Evolutionary conservation across 805 yeast genomes (phyloP).

Genomic region (Ogataea paradorogensis): DNA sequence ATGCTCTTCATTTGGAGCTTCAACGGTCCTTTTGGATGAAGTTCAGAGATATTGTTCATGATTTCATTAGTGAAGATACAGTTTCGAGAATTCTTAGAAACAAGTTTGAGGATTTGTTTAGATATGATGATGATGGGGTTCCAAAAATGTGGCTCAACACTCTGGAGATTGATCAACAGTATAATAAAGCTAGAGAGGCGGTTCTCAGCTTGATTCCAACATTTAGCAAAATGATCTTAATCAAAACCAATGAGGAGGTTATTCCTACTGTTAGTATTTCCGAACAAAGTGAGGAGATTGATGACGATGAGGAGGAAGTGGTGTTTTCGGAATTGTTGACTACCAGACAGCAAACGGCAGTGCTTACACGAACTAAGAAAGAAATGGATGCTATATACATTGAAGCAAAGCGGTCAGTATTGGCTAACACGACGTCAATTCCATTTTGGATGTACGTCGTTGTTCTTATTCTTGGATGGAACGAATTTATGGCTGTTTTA

Average conservation of each 20-base stretch:
- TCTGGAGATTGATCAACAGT: slow-evolving; percentile 67
- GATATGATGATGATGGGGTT: slow-evolving; percentile 77
- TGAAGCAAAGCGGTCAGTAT: slow-evolving; percentile 85
- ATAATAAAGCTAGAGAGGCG: slow-evolving; percentile 53
- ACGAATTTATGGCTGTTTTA: slow-evolving; percentile 84
- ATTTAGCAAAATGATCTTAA: slow-evolving; percentile 51
- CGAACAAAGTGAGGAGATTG: slow-evolving; percentile 31
- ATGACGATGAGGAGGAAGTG: slow-evolving; percentile 37
- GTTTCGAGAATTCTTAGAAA: slow-evolving; percentile 68
- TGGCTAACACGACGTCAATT: slow-evolving; percentile 72
- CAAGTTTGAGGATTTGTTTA: slow-evolving; percentile 75
- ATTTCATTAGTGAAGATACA: slow-evolving; percentile 62
- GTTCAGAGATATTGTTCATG: slow-evolving; percentile 57
- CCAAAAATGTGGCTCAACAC: slow-evolving; percentile 80
- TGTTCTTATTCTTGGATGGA: slow-evolving; percentile 85
- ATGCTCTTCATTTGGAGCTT: slow-evolving; percentile 40
- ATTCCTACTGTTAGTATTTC: slow-evolving; percentile 54
- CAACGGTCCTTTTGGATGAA: slow-evolving; percentile 61
- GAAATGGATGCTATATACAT: slow-evolving; percentile 76
- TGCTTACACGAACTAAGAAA: slow-evolving; percentile 60
- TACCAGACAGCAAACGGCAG: slow-evolving; percentile 53
- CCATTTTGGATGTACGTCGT: slow-evolving; percentile 80
- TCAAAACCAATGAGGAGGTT: slow-evolving; percentile 50
- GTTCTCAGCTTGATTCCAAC: slow-evolving; percentile 61
- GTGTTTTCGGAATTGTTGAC: slow-evolving; percentile 57